Evolutionary conservation across 441 rosid genomes (phyloP).

Genomic region (Erodium texanum): DNA sequence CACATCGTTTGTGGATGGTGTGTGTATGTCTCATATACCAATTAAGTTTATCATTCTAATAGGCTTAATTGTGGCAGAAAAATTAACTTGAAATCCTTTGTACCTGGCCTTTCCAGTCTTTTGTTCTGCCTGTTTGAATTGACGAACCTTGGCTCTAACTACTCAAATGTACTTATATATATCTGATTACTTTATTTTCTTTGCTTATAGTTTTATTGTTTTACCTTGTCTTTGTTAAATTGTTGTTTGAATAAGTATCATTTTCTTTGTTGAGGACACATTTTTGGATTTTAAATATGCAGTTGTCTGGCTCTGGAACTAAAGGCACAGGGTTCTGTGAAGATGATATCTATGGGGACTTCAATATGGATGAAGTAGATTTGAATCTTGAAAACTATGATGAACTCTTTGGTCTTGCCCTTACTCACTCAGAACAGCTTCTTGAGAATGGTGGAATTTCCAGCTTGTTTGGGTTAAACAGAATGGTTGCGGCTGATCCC

Average conservation of each 20-base stretch:
- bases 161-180: neutral
- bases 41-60: neutral
- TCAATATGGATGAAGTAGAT: constrained; percentile 86
- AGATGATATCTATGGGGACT: constrained; percentile 56
- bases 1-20: neutral
- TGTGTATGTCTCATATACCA: neutral
- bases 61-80: neutral
- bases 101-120: too few species aligned
- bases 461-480: constrained; percentile 62
- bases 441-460: constrained; percentile 80
- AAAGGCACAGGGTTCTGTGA: constrained; percentile 45
- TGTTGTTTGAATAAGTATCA: neutral
- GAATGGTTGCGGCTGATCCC: constrained; percentile 51
- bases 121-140: too few species aligned
- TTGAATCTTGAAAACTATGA: constrained; percentile 84
- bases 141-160: too few species aligned
- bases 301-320: constrained; percentile 37
- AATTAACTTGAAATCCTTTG: too few species aligned
- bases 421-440: constrained; percentile 69
- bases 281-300: constrained; percentile 18
- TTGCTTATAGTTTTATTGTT: neutral
- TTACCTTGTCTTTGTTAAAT: too few species aligned
- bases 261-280: neutral
- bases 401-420: constrained; percentile 82
- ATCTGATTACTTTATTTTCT: neutral